These are phyloP conservation scores for Phytophthora pinifolia DNA, from an alignment of 352 stramenopile genomes.

Conservation along the genomic window DNA sequence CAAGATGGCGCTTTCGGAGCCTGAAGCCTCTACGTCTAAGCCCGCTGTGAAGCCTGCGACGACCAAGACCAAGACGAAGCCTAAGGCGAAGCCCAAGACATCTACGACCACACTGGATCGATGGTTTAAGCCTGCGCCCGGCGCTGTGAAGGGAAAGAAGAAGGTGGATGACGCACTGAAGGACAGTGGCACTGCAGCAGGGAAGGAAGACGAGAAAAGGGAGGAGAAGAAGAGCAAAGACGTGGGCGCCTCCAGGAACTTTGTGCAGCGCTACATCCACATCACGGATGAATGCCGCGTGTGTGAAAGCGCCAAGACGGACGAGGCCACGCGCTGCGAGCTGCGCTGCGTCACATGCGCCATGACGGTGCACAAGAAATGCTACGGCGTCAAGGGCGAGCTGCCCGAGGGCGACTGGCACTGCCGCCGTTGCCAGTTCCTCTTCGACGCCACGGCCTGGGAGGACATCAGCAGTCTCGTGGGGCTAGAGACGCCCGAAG, in stretches of 20 bases:
- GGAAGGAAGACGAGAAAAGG: not conserved
- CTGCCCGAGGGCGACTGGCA: slow-evolving; percentile 47
- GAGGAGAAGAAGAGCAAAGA: slow-evolving; percentile 24
- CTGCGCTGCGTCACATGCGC: slow-evolving; percentile 61
- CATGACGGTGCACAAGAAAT: slow-evolving; percentile 76
- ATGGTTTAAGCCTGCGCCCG: slow-evolving; percentile 50
- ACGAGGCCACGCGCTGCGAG: slow-evolving; percentile 54
- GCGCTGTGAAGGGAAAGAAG: slow-evolving; percentile 7
- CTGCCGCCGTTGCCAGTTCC: slow-evolving; percentile 59
- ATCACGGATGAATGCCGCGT: slow-evolving; percentile 70
- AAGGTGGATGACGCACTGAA: slow-evolving; percentile 11
- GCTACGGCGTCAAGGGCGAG: slow-evolving; percentile 53
- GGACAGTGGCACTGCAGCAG: not conserved
- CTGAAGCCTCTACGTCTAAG: slow-evolving; percentile 1
- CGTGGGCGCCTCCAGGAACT: slow-evolving; percentile 34
- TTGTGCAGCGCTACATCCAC: slow-evolving; percentile 74
- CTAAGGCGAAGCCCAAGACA: slow-evolving; percentile 23
- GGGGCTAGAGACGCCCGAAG: slow-evolving; percentile 14
- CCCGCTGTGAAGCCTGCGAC: not conserved
- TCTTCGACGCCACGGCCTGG: slow-evolving; percentile 35
- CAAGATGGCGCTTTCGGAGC: slow-evolving; percentile 2
- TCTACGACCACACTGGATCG: slow-evolving; percentile 54
- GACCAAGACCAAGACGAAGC: slow-evolving; percentile 11
- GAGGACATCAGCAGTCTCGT: slow-evolving; percentile 26
- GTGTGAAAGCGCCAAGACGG: slow-evolving; percentile 52